Conservation (phyloP, 208 protist species). For the Trypanosoma grayi region DNA sequence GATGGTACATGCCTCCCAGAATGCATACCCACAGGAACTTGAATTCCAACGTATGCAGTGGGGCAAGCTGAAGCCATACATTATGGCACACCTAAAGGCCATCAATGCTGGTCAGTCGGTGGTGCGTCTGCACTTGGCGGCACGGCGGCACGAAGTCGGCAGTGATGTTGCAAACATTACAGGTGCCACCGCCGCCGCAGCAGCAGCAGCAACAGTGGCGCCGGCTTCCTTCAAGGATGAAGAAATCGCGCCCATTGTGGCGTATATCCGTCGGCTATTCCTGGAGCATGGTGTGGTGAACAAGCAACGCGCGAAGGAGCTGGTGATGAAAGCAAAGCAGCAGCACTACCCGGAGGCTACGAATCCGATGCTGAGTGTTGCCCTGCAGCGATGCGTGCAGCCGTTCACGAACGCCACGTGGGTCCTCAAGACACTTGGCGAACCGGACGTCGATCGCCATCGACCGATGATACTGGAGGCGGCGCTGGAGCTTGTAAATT, state of each 20-base stretch:
- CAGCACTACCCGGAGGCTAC: constrained; percentile 66
- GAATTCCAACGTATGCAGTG: constrained; percentile 50
- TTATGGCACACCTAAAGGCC: constrained; percentile 41
- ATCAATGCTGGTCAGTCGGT: constrained; percentile 37
- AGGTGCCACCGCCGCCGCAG: background rate
- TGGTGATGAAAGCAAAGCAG: constrained; percentile 62
- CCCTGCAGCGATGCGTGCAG: constrained; percentile 65
- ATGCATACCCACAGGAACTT: constrained; percentile 39
- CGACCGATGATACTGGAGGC: constrained; percentile 64
- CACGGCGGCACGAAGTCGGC: background rate
- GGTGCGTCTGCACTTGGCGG: constrained; percentile 32
- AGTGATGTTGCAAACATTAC: constrained; percentile 5
- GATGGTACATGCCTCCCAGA: constrained; percentile 27
- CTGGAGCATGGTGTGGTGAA: constrained; percentile 80
- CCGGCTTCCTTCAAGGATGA: constrained; percentile 33
- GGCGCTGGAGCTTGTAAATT: constrained; percentile 55
- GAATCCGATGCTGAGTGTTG: constrained; percentile 72
- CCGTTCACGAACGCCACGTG: constrained; percentile 79
- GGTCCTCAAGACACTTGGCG: constrained; percentile 60
- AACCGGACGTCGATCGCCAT: constrained; percentile 72
- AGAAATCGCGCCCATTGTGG: constrained; percentile 49
- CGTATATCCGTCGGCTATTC: constrained; percentile 72
- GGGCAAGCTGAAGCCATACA: constrained; percentile 33
- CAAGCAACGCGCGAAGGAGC: constrained; percentile 76
- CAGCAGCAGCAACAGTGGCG: constrained; percentile 3